Base-by-base conservation (phyloP, 164 flowering plant genomes). In the Magnolia officinalis region DNA sequence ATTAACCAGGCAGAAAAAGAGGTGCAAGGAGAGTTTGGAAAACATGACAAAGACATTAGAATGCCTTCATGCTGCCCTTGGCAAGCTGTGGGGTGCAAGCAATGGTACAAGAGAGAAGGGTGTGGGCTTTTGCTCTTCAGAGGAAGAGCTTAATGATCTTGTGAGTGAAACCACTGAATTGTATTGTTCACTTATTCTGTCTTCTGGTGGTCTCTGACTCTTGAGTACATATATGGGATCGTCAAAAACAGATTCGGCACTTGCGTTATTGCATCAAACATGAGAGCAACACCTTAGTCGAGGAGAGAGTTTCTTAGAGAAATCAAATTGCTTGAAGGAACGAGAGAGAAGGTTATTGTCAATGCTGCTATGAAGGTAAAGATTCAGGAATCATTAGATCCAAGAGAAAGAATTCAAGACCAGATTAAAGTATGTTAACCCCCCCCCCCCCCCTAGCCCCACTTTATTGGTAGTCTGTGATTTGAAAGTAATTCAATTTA, bases 281-380 rank as follows among this genome's bases (percentile, higher is more conserved):
- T 85, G 98, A 96, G 85, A 94, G 97, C 87, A 90, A 90, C 74
- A 84, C 98, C 10, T 85, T 92, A 78, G 73, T 80, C 24, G 98
- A 93, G 85, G 99, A 96, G 89, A 96, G 93, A 89, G 82, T 67
- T 96, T 58, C 86, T 94, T 6, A 91, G 86, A 77, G 99, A 94
- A 66, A 93, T 96, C 63, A 96, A 89, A 73, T 92, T 88, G 72
- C 90, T 91, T 72, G 97, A 96, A 84, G 91, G 89, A 49, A 90
- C 98, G 26, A 86, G 99, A 89, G 90, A 84, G n/a, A 84, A 89
- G 75, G 98, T 94, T 76, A 80, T 90, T 81, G 94, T 93, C 18
- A 84, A 92, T 83, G 91, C 83, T 83, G 92, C 92, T 74, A 76
- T 78, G 87, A 88, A 89, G 86, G 89, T 92, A 45, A 88, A 90